A percentile compares a stretch with the other conserved stretches of the same genome.
phyloP scores from a whole-genome alignment of 305 asterid genomes.

The Fraxinus paxiana region DNA sequence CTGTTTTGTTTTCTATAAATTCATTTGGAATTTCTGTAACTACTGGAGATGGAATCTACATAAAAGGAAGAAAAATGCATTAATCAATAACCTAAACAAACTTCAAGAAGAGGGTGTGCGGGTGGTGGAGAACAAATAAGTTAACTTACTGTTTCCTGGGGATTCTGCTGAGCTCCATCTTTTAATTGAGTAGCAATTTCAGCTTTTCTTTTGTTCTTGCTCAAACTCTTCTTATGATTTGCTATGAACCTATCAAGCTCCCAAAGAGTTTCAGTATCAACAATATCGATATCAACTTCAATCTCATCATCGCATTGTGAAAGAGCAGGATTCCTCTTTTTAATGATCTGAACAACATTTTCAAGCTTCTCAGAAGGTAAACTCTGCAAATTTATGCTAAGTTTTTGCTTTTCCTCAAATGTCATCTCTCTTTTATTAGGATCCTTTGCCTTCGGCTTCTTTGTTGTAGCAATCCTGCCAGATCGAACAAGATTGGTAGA shows the following conservation, averaged over 20 bases:
- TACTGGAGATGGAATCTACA: conserved; percentile 38
- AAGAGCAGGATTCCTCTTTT: conserved; percentile 56
- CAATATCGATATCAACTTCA: conserved; percentile 62
- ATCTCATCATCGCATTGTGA: conserved; percentile 66
- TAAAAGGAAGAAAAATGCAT: neutral
- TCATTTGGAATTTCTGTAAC: conserved; percentile 34
- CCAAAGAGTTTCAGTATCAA: conserved; percentile 72
- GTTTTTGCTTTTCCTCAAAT: conserved; percentile 63
- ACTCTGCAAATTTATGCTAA: conserved; percentile 52
- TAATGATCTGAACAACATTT: conserved; percentile 58
- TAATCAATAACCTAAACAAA: conserved; percentile 3
- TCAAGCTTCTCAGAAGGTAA: conserved; percentile 72
- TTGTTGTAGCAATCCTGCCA: conserved; percentile 39
- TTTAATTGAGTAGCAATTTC: conserved; percentile 34
- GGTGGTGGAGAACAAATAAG: neutral
- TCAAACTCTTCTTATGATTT: conserved; percentile 55
- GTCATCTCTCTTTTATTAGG: conserved; percentile 69
- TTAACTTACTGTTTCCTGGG: conserved; percentile 41
- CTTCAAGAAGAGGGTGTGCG: neutral
- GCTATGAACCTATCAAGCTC: conserved; percentile 74
- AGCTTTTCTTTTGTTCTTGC: conserved; percentile 58
- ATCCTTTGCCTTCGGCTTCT: conserved; percentile 73
- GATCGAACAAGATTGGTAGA: conserved; percentile 27
- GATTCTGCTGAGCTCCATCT: conserved; percentile 32
- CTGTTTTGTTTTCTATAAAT: conserved; percentile 35